Evolutionary conservation across 2,329 filamentous ascomycete species (phyloP).

Genomic region (Ceratocystis destructans): DNA sequence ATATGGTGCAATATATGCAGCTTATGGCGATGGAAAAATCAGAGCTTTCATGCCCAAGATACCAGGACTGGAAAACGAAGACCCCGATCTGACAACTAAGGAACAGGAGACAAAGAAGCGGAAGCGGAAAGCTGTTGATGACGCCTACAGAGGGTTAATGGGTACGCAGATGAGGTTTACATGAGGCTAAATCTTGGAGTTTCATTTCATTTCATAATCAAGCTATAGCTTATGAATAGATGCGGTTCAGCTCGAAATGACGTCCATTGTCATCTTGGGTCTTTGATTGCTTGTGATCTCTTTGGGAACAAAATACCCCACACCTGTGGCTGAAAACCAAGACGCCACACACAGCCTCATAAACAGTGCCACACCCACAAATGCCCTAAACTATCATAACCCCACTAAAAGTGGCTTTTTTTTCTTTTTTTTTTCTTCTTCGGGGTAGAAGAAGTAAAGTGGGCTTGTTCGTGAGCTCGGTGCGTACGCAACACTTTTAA

Average conservation of each 20-base stretch:
- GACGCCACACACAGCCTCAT: not conserved
- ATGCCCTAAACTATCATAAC: slow-evolving; percentile 7
- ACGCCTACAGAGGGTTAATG: slow-evolving; percentile 67
- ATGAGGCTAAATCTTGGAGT: not conserved
- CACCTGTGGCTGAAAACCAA: not conserved
- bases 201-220: not conserved
- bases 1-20: slow-evolving; percentile 55
- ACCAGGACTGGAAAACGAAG: slow-evolving; percentile 34
- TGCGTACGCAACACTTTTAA: slow-evolving; percentile 1
- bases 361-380: slow-evolving; percentile 17
- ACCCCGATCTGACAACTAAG: slow-evolving; percentile 27
- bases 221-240: not conserved
- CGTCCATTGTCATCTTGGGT: not conserved
- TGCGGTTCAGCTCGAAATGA: not conserved
- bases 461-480: slow-evolving; percentile 6
- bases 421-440: too few species aligned
- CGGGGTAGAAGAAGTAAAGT: slow-evolving; percentile 6
- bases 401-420: slow-evolving; percentile 7
- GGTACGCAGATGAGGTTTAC: slow-evolving; percentile 10
- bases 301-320: not conserved
- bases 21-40: slow-evolving; percentile 73
- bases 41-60: slow-evolving; percentile 58
- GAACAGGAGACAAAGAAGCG: slow-evolving; percentile 34
- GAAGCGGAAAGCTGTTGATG: slow-evolving; percentile 66
- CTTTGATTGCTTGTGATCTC: not conserved